Evolutionary conservation across 2,329 filamentous ascomycete genomes (phyloP).

Genomic region (Zarea fungicola): DNA sequence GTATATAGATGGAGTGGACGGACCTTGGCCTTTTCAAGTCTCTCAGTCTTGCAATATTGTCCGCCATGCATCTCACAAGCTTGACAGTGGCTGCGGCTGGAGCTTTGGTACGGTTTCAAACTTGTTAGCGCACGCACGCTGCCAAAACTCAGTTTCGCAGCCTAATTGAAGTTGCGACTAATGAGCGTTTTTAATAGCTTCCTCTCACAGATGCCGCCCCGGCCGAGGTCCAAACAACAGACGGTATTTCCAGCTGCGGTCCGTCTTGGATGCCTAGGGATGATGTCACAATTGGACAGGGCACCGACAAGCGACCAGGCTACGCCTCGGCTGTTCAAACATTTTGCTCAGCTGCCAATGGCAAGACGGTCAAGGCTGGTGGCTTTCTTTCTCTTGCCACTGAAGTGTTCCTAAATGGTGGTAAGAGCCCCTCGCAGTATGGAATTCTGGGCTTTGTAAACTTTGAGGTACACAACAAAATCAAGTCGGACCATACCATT

Average conservation of each 20-base stretch:
- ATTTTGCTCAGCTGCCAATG: slow-evolving; percentile 16
- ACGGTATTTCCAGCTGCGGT: slow-evolving; percentile 19
- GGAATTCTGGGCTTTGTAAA: slow-evolving; percentile 17
- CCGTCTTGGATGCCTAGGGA: slow-evolving; percentile 17
- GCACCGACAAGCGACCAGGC: slow-evolving; percentile 15
- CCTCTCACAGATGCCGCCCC: slow-evolving; percentile 3
- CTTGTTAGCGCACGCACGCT: not conserved
- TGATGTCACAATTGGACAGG: slow-evolving; percentile 15
- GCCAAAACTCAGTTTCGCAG: not conserved
- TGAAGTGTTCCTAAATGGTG: slow-evolving; percentile 18
- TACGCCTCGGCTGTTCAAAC: slow-evolving; percentile 15
- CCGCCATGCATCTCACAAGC: slow-evolving; percentile 3
- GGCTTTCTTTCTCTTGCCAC: slow-evolving; percentile 16
- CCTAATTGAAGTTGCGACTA: not conserved
- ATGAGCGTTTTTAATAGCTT: not conserved
- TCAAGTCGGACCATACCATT: slow-evolving; percentile 14
- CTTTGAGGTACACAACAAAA: slow-evolving; percentile 19
- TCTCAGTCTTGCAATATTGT: too few relatives aligned
- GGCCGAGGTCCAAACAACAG: slow-evolving; percentile 10
- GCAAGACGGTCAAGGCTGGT: slow-evolving; percentile 14
- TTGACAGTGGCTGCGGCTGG: slow-evolving; percentile 2
- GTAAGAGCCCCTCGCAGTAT: slow-evolving; percentile 14
- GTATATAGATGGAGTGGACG: too few relatives aligned
- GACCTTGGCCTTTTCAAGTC: too few relatives aligned
- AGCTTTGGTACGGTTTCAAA: not conserved